Conservation (phyloP, 2,329 filamentous ascomycete genomes). For the Metarhizium humberi region DNA sequence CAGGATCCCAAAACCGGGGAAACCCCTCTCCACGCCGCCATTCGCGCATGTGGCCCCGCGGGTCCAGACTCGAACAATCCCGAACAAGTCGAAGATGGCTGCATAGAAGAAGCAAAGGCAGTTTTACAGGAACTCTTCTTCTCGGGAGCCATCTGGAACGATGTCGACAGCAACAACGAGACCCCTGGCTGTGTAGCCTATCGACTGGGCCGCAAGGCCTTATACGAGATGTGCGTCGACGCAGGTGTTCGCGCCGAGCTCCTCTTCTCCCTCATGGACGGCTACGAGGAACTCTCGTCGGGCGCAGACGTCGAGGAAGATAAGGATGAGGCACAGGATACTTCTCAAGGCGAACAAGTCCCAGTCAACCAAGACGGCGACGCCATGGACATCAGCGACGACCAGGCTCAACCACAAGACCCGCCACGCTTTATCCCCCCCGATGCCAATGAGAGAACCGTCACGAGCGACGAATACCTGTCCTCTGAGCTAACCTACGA, state of each 20-base stretch:
- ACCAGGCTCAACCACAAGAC: constrained; percentile 16
- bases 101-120: constrained; percentile 52
- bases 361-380: constrained; percentile 21
- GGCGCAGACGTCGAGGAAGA: constrained; percentile 38
- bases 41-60: constrained; percentile 58
- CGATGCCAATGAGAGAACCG: constrained; percentile 30
- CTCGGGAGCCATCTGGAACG: constrained; percentile 95
- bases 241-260: constrained; percentile 88
- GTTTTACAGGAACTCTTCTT: constrained; percentile 70
- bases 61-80: constrained; percentile 13
- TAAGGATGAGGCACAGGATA: constrained; percentile 18
- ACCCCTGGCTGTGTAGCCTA: constrained; percentile 84
- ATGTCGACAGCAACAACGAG: constrained; percentile 76
- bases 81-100: constrained; percentile 26
- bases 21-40: constrained; percentile 82
- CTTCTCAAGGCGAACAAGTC: constrained; percentile 16
- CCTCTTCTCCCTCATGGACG: constrained; percentile 71
- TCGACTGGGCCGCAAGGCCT: constrained; percentile 53
- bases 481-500: constrained; percentile 56
- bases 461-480: constrained; percentile 61
- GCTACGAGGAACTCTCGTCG: constrained; percentile 64
- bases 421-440: constrained; percentile 21
- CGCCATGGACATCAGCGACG: constrained; percentile 18
- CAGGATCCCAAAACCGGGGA: constrained; percentile 80
- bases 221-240: constrained; percentile 80